Evolutionary conservation across 768 basidiomycete genomes (phyloP), one percentile per base, ranked within the genome.

Genomic region (Favolaschia claudopus): DNA sequence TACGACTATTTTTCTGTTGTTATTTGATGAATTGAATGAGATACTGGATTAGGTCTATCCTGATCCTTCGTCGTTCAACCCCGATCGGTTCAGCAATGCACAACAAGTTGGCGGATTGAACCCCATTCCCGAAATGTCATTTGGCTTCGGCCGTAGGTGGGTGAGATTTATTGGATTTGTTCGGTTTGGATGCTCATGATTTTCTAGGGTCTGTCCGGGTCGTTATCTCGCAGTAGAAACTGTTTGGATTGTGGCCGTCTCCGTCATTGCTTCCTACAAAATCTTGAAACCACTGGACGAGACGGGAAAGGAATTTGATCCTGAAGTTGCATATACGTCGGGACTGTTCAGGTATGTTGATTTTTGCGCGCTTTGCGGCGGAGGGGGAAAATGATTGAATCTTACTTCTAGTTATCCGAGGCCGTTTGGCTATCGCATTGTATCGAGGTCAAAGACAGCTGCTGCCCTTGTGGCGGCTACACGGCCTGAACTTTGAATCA

Each of bases 131-230:
- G 64, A 61, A 37, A 32, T 58, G 19, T 60, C 40, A 8, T 62
- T 58, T 10, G 64, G 64, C 13, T 62, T 62, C 36, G 56, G 61
- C 12, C 34, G 58, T 12, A 46, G 68, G 63, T 60, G 57, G 14
- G 61, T n/a, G n/a, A n/a, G n/a, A n/a, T n/a, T n/a, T n/a, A n/a
- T n/a, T n/a, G n/a, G n/a, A n/a, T n/a, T n/a, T n/a, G n/a, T n/a
- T n/a, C n/a, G n/a, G n/a, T n/a, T n/a, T n/a, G n/a, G n/a, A 62
- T 6, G 64, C 40, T 5, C 70, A 72, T n/a, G 71, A 73, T 32
- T 58, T 75, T 8, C 72, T 79, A 72, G 81, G 22, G 73, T 79
- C 20, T 85, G 84, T 56, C 82, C 83, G 8, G 84, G 84, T 0
- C 74, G 81, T 4, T 74, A 75, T 44, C 74, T 80, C 61, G 81